These are phyloP conservation scores for Tetrahymena thermophila DNA, from an alignment of 73 alveolate species.

Conservation along the genomic window DNA sequence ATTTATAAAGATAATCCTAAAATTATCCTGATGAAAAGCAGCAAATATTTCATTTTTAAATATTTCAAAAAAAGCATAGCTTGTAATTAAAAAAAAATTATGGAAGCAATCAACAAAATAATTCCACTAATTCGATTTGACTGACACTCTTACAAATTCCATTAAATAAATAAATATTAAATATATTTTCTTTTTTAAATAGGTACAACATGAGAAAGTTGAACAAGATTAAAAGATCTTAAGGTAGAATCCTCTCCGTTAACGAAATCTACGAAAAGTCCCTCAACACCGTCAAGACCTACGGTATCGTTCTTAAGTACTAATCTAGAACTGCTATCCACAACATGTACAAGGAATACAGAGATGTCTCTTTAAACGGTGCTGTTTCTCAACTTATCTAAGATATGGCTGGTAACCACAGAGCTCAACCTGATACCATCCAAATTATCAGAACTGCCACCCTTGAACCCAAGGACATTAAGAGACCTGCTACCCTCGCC, in stretches of 20 bases:
- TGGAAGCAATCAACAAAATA: not conserved
- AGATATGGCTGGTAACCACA: conserved; percentile 93
- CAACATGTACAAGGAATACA: conserved; percentile 91
- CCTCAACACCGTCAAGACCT: conserved; percentile 68
- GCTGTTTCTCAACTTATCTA: conserved; percentile 80
- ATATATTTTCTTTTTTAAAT: too few species aligned
- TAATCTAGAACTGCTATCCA: conserved; percentile 82
- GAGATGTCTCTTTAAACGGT: conserved; percentile 79
- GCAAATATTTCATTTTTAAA: too few species aligned
- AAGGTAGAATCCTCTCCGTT: conserved; percentile 80
- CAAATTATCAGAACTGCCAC: conserved; percentile 69
- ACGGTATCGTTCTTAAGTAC: conserved; percentile 84
- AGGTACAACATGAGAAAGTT: conserved; percentile 74
- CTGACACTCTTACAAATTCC: too few species aligned
- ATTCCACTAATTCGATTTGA: not conserved
- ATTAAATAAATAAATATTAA: too few species aligned
- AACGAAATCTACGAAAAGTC: conserved; percentile 72
- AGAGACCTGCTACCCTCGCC: not conserved
- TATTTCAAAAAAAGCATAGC: not conserved
- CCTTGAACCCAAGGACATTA: not conserved
- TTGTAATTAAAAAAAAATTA: too few species aligned
- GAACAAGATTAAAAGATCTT: conserved; percentile 70
- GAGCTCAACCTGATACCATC: conserved; percentile 79
- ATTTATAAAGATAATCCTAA: too few species aligned
- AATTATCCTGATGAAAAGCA: not conserved